Base-by-base conservation (phyloP, 2,329 filamentous ascomycete species). In the Aspergillus thermomutatus region DNA sequence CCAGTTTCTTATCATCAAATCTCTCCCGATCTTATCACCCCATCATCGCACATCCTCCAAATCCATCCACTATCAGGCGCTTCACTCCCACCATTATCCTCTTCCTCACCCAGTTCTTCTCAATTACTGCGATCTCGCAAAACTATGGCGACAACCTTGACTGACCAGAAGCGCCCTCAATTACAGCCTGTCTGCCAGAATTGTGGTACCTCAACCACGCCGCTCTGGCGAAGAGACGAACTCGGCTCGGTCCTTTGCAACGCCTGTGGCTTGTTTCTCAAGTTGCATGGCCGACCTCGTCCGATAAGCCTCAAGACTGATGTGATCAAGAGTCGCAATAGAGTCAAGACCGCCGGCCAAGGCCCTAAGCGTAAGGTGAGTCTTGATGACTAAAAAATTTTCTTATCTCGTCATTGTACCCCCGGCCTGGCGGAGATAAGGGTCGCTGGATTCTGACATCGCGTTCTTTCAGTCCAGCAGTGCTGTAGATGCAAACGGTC, bases 261-360 rank as follows among this genome's bases (percentile, higher is more conserved):
- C 79, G 94, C 94, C 69, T 99, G 94, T 77, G 94, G 94, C 58
- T 84, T 99, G 56, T 99, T 97, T 77, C 84, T 97, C 69, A 99
- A 99, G 83, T 83, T 99, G 65, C 94, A 99, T 74, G 92, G 92
- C 62, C 89, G 92, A 26, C 87, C 94, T 59, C 88, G 94, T 55
- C 94, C 94, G 65, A 97, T 96, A 74, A 96, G 91, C 67, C 84
- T 99, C 68, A 99, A 99, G 83, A 97, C 94, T 50, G 94, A 99
- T 80, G 93, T 97, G 65, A 99, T 99, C 80, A 99, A 99, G 82
- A 97, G 92, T 80, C 91, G 94, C 69, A 99, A 99, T 78, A 87
- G 94, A 63, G 93, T 97, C 66, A 97, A 97, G 82, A 94, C 92
- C 53, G 85, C 89, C 8, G 90, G 80, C 2, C 83, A 92, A 68